Conservation (phyloP, 176 grass and related monocot species). For the Triticum turgidum region DNA sequence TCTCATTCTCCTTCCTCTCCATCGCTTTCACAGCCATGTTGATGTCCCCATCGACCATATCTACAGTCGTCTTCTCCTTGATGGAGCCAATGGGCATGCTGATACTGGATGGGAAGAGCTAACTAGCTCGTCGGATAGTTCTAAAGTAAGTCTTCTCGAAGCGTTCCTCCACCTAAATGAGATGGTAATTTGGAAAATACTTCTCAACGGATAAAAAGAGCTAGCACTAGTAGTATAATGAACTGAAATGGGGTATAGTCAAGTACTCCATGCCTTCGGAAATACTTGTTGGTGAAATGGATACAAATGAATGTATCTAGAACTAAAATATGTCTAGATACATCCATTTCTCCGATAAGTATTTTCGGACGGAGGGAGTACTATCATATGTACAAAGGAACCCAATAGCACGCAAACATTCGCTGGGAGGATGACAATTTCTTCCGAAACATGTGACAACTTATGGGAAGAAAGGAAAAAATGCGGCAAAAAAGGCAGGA, state of each 20-base stretch:
- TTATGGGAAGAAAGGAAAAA: too few relatives aligned
- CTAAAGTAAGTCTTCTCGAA: conserved; percentile 28
- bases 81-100: background rate
- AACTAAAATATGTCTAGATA: too few relatives aligned
- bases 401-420: too few relatives aligned
- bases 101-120: conserved; percentile 24
- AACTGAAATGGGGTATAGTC: background rate
- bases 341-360: too few relatives aligned
- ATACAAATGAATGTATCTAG: too few relatives aligned
- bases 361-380: too few relatives aligned
- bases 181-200: background rate
- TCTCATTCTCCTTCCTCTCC: background rate
- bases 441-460: too few relatives aligned
- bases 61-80: background rate
- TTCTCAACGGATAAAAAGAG: background rate
- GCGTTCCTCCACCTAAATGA: conserved; percentile 28
- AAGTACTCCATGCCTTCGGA: too few relatives aligned
- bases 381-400: too few relatives aligned
- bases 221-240: background rate
- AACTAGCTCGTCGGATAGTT: conserved; percentile 20
- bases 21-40: background rate
- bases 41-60: background rate
- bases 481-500: too few relatives aligned
- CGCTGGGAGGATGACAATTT: too few relatives aligned
- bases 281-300: too few relatives aligned